phyloP scores from a whole-genome alignment of 495 filamentous ascomycete genomes.

The Aspergillus carlsbadensis region DNA sequence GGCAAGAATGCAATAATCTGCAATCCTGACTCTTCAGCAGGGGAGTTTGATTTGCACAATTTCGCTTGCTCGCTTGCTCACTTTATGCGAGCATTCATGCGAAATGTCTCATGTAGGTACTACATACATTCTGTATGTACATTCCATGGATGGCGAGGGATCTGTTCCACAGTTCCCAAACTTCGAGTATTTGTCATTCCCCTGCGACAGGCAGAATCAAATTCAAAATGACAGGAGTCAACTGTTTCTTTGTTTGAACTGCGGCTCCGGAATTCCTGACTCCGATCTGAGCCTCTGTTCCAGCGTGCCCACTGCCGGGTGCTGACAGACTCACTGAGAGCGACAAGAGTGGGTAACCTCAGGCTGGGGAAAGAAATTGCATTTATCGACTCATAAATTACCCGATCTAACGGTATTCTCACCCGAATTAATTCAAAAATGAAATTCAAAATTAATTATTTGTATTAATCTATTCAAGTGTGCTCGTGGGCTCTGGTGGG shows the following conservation, averaged over 20 bases:
- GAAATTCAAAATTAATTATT: not conserved
- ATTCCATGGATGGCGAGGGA: too few relatives aligned
- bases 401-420: conserved; percentile 26
- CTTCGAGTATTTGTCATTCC: not conserved
- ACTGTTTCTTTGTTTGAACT: conserved; percentile 4
- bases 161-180: not conserved
- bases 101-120: too few relatives aligned
- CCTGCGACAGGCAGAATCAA: not conserved
- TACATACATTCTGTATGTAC: too few relatives aligned
- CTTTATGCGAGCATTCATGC: too few relatives aligned
- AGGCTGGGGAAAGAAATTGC: not conserved
- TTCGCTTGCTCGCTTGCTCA: too few relatives aligned
- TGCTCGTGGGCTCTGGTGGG: too few relatives aligned
- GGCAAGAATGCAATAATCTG: conserved; percentile 3
- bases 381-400: conserved; percentile 30
- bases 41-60: not conserved
- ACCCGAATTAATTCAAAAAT: conserved; percentile 2
- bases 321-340: too few relatives aligned
- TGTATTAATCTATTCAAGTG: not conserved
- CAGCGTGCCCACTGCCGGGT: too few relatives aligned
- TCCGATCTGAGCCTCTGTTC: too few relatives aligned
- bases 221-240: not conserved
- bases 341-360: not conserved
- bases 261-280: not conserved
- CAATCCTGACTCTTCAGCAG: not conserved